Percentiles rank a stretch among this genome's conserved stretches.
Evolutionary conservation across 1,284 basidiomycete genomes (phyloP).

Genomic region (Rhizopogon hawkerae): DNA sequence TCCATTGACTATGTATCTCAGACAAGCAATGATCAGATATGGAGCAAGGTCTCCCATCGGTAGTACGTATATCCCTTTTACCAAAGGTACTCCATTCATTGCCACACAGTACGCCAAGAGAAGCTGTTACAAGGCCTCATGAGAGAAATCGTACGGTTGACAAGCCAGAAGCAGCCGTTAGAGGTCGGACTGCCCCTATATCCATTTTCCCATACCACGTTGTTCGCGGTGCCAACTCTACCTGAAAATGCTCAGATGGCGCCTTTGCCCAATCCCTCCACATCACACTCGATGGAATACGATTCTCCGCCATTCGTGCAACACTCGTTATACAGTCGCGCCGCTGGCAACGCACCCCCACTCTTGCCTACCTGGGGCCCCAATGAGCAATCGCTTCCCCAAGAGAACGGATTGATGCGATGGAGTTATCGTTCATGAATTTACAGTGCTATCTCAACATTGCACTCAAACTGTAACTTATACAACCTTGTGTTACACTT

Average conservation of each 20-base stretch:
- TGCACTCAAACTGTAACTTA: background rate
- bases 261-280: constrained; percentile 30
- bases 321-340: background rate
- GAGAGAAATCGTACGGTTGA: constrained; percentile 75
- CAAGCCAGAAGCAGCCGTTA: constrained; percentile 65
- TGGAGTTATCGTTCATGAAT: background rate
- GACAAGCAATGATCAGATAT: constrained; percentile 30
- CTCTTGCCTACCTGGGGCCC: background rate
- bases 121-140: constrained; percentile 72
- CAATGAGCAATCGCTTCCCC: background rate
- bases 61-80: constrained; percentile 40
- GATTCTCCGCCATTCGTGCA: background rate
- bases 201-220: constrained; percentile 61
- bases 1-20: constrained; percentile 1
- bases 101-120: constrained; percentile 60
- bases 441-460: background rate
- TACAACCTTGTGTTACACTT: background rate
- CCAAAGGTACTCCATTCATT: constrained; percentile 5
- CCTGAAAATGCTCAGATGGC: constrained; percentile 23
- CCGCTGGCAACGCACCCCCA: background rate
- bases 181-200: constrained; percentile 71
- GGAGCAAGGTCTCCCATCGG: constrained; percentile 73
- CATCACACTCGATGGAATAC: background rate
- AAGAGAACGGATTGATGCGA: background rate
- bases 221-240: constrained; percentile 41